Evolutionary conservation across 2,329 filamentous ascomycete genomes (phyloP).

Genomic region (Alternaria gaisen): DNA sequence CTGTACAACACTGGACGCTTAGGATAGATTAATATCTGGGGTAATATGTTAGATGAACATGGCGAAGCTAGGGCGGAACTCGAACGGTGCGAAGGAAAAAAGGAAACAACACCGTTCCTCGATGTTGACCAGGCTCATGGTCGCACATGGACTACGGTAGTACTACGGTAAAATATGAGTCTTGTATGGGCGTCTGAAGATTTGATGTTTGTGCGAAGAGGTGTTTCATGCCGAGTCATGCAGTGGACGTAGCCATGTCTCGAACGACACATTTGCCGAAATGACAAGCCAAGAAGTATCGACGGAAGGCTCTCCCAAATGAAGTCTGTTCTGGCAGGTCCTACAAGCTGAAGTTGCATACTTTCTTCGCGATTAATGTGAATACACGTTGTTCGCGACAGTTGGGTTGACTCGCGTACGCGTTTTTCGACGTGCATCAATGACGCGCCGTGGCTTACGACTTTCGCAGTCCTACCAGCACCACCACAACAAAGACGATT

Average conservation of each 20-base stretch:
- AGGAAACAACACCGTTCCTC: slow-evolving; percentile 11
- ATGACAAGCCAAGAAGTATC: not conserved
- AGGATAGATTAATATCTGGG: slow-evolving; percentile 47
- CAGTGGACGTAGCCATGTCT: not conserved
- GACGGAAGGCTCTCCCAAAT: not conserved
- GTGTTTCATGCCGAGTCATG: slow-evolving; percentile 2
- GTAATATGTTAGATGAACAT: slow-evolving; percentile 38
- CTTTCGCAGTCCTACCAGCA: not conserved
- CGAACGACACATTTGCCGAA: not conserved
- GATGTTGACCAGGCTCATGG: not conserved
- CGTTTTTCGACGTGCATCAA: too few relatives aligned
- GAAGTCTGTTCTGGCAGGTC: not conserved
- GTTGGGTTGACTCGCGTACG: too few relatives aligned
- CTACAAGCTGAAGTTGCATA: not conserved
- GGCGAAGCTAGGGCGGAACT: slow-evolving; percentile 23
- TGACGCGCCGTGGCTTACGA: too few relatives aligned
- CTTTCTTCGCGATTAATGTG: not conserved
- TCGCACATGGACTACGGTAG: slow-evolving; percentile 6
- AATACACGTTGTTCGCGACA: not conserved
- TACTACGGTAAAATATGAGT: slow-evolving; percentile 7
- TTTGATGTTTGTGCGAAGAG: not conserved
- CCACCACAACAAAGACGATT: not conserved
- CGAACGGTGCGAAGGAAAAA: slow-evolving; percentile 13
- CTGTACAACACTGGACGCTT: slow-evolving; percentile 19
- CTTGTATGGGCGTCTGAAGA: not conserved